A percentile compares a stretch with the other conserved stretches of the same genome.
Evolutionary conservation across 176 grass and related monocot species (phyloP).

Genomic region (Alloteropsis semialata): DNA sequence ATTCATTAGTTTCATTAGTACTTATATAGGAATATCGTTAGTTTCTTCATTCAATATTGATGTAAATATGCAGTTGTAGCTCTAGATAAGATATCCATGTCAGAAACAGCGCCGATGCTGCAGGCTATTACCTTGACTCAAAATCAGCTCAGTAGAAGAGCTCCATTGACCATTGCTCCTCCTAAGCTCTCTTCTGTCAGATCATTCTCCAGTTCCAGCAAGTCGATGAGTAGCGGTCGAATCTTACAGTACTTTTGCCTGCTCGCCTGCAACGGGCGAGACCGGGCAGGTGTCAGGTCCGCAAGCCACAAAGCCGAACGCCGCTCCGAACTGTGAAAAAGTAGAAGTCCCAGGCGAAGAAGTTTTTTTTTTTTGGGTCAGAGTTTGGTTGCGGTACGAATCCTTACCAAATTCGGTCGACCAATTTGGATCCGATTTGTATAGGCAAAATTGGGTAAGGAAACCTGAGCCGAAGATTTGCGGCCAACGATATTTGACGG

Average conservation of each 20-base stretch:
- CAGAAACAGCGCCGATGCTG: not conserved
- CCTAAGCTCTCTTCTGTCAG: not conserved
- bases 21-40: conserved; percentile 33
- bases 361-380: too few relatives aligned
- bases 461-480: too few relatives aligned
- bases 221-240: too few relatives aligned
- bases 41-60: conserved; percentile 39
- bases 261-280: not conserved
- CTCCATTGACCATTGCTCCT: not conserved
- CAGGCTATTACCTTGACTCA: not conserved
- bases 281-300: not conserved
- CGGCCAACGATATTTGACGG: too few relatives aligned
- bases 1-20: conserved; percentile 30
- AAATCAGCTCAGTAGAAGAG: not conserved
- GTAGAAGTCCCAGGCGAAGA: too few relatives aligned
- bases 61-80: conserved; percentile 52
- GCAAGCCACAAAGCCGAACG: not conserved
- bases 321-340: not conserved
- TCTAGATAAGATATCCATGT: conserved; percentile 23
- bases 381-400: too few relatives aligned
- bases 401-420: too few relatives aligned
- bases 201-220: not conserved
- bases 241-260: not conserved
- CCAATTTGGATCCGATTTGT: too few relatives aligned
- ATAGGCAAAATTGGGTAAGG: too few relatives aligned